Base-by-base conservation (phyloP, 164 flowering plant species). In the Dillenia suffruticosa region DNA sequence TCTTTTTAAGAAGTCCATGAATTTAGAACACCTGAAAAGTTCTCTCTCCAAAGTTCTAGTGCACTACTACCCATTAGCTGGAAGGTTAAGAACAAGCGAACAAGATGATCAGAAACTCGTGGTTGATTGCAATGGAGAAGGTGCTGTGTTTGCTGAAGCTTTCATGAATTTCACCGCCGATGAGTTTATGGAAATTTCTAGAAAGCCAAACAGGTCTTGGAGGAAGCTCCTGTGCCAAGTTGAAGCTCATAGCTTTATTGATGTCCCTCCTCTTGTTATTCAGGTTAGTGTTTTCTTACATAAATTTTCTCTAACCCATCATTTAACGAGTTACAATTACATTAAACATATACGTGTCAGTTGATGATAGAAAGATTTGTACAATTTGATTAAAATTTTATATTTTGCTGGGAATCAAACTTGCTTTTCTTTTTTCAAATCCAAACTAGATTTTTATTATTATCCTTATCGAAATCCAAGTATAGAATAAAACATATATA, bases 31-130 rank as follows among this genome's bases (percentile, higher is more conserved):
- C 56, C 58, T 93, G 54, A 85, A 80, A 61, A 44, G 46, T 16
- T 85, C 97, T 12, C 89, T 93, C 10, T 81, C 97, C 3, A 70
- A 50, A 40, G 78, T 74, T 54, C 90, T 93, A 9, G 88, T 84
- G 1, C 74, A 82, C n/a, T 93, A 87, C 79, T 89, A 93, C 70
- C 98, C 98, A 5, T 75, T 93, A 46, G 98, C 98, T 1, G 98
- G 98, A 17, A 77, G 98, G 74, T 49, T 93, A 57, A 82, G 82
- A 58, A 15, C 59, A 12, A 64, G 71, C 40, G 24, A 15, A 7
- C 70, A 68, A 7, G 69, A 69, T 63, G 85, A 84, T 72, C 74
- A 73, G 19, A 90, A 86, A 77, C 84, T 93, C 45, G 84, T 83
- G 71, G 73, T 93, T 40, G 90, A 87, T 17, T 93, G 98, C 53